Base-by-base conservation (phyloP, 306 rosid species). In the Corylus avellana region DNA sequence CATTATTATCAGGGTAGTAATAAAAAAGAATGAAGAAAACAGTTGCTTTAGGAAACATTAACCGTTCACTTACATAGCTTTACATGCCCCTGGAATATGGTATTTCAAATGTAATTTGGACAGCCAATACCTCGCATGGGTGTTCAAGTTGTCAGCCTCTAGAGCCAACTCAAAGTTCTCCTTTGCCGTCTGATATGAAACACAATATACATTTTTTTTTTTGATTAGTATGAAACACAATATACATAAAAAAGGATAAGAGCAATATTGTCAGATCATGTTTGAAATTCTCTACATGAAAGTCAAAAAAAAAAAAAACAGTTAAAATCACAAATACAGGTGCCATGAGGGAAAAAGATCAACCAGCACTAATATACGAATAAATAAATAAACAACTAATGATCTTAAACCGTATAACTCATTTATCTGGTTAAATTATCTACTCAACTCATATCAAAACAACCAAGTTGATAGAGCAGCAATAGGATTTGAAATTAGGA, bases 91-190 rank as follows among this genome's bases (percentile, higher is more conserved):
- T 0, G 98, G 98, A 63, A 92, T 94, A 83, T 92, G 97, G 76
- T 95, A 95, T 83, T 92, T 95, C 96, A 92, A 82, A 80, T 95
- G 98, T 85, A 95, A 83, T 83, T 84, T 91, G 59, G 94, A 79
- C 91, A 95, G 73, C 98, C 98, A 95, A 90, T 84, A 89, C 71
- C 95, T 87, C 48, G 97, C 97, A 78, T 91, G 98, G 67, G 97
- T 91, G 73, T 89, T 95, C 14, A 89, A 69, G 66, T 89, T 95
- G 76, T 95, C 98, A 20, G 86, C 90, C 81, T 92, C 97, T 77
- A 91, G 79, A 84, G 98, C 98, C 89, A 95, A 83, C 91, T 95
- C 97, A 82, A 95, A 95, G 75, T 90, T 89, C 56, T 95, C 98
- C 89, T 90, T 91, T 18, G 98, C 98, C 73, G 91, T 73, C 97